Evolutionary conservation across 352 stramenopile genomes (phyloP), one percentile per base, ranked within the genome.

Genomic region (Phytophthora podocarpi): DNA sequence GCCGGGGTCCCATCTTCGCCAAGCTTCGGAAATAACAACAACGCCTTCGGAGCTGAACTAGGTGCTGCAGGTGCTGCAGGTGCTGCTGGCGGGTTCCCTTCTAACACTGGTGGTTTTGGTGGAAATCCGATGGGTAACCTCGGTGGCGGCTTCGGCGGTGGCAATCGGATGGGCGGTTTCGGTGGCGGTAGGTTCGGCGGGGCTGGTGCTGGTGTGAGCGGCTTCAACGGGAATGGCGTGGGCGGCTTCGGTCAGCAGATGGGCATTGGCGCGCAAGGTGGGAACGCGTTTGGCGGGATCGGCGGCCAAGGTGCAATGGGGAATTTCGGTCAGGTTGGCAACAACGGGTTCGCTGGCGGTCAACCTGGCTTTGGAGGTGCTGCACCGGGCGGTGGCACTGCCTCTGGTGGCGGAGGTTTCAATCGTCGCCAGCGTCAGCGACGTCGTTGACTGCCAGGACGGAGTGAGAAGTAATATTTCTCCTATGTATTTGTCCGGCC

Each of bases 91-190:
- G 49, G 58, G 2, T 23, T 60, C 11, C 40, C 41, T 21, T n/a
- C 34, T 5, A 47, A 24, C 7, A 34, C n/a, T 5, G 50, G 34
- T 2, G 42, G 41, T 5, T 28, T 65, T 21, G 46, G 45, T 28
- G 56, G 47, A 23, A 67, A 59, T 37, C 30, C 9, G 10, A 70
- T 64, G 48, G n/a, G n/a, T n/a, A n/a, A n/a, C 16, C 16, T 28
- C n/a, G n/a, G n/a, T n/a, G n/a, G n/a, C n/a, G 20, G 20, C n/a
- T 63, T 63, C 13, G 46, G 53, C 6, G 63, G 49, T 16, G 30
- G 20, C 4, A 49, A 48, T 58, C 9, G 50, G 21, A 12, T 55
- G 43, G 35, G 36, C 9, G 21, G 23, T 34, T 54, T 58, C 34
- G 35, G 20, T 18, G 37, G 49, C 7, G 59, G 56, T n/a, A n/a